Evolutionary conservation across 768 basidiomycete genomes (phyloP), one percentile per base, ranked within the genome.

Genomic region (Termitomyces eurrhizus): DNA sequence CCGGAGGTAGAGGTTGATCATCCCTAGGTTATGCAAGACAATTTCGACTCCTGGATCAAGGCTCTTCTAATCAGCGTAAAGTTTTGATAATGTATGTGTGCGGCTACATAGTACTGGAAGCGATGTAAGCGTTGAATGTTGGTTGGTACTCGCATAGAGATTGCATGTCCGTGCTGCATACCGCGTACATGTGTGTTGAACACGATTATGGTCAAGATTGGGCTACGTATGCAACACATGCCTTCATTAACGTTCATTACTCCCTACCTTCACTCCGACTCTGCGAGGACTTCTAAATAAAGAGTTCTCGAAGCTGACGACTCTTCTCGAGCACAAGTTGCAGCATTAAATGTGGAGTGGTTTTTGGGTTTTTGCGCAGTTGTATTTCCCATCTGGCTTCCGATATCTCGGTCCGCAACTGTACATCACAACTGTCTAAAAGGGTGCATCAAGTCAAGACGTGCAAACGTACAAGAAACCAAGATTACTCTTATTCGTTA

Each of bases 381-480:
- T 36, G 36, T 37, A 46, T 45, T 59, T 45, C 58, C 52, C 36
- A 59, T 39, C 41, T 59, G 52, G 52, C 42, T 48, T 45, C 58
- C 39, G 39, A 59, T 59, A 37, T 53, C 33, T 39, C 41, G 61
- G 61, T 55, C 57, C 41, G 52, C 14, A 51, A 46, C n/a, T 42
- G 46, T 36, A 41, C 41, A 58, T 51, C 57, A 52, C 29, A 24
- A 37, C 14, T 32, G 42, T 56, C 53, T 49, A 60, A 50, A 60
- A 57, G 32, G 58, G 56, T 48, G 56, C 46, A 60, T 57, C 59
- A 57, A 29, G 60, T 60, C 59, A 57, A 29, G 60, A 62, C 62
- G 37, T 64, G 56, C 52, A 64, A 58, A 64, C 63, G 60, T 64
- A 64, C 63, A 64, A 65, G 61, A 52, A 42, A 52, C 52, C 39